A percentile compares a stretch with the other conserved stretches of the same genome.
Conservation (phyloP, 2,329 filamentous ascomycete species). For the Remersonia thermophila region DNA sequence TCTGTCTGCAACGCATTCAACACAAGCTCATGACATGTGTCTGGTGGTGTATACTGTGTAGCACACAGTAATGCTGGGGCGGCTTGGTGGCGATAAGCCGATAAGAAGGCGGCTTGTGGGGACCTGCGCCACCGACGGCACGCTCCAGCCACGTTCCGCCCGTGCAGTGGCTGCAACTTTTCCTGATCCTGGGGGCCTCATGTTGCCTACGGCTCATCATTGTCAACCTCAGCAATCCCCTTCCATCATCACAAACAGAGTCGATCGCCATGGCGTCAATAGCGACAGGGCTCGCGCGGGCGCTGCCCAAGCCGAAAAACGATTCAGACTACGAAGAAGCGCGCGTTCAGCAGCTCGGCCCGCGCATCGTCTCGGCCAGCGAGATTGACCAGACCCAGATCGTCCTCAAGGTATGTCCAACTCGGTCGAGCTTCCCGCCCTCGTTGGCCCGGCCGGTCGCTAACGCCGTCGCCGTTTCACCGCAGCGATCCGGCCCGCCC, state of each 20-base stretch:
- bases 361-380: conserved; percentile 66
- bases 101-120: conserved; percentile 2
- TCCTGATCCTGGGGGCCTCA: conserved; percentile 1
- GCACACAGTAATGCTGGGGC: no score
- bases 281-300: conserved; percentile 60
- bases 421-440: no score
- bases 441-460: no score
- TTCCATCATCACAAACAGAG: no score
- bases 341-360: conserved; percentile 60
- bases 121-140: neutral
- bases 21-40: no score
- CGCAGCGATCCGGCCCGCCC: conserved; percentile 68
- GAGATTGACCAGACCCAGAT: conserved; percentile 79
- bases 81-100: conserved; percentile 9
- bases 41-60: no score
- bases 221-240: conserved; percentile 4
- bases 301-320: conserved; percentile 82
- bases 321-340: conserved; percentile 79
- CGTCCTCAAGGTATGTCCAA: conserved; percentile 66
- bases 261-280: conserved; percentile 43
- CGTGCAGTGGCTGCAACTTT: conserved; percentile 10
- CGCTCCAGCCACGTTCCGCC: conserved; percentile 5
- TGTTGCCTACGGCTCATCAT: conserved; percentile 7
- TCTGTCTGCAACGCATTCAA: no score
- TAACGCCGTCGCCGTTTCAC: conserved; percentile 9